Conservation (phyloP, 139 green algal genomes). For the Picochlorum sp. region DNA sequence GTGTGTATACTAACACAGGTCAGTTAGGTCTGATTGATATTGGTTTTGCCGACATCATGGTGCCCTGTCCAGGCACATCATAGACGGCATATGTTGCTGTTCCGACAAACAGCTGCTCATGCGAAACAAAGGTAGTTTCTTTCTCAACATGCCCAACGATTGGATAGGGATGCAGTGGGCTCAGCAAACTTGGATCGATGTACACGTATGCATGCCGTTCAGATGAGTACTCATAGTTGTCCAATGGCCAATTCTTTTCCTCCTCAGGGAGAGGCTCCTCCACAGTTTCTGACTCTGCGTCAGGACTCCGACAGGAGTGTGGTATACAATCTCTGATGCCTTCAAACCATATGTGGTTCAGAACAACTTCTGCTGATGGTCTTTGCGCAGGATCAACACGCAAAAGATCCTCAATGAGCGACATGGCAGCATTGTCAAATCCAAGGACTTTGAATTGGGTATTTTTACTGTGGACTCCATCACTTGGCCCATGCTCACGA, state of each 20-base stretch:
- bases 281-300: no score
- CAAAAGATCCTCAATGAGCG: conserved; percentile 24
- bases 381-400: conserved; percentile 25
- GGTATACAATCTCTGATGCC: not conserved
- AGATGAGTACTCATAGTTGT: no score
- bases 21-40: not conserved
- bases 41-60: conserved; percentile 10
- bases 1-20: not conserved
- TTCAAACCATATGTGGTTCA: conserved; percentile 19
- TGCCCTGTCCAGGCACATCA: conserved; percentile 1
- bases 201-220: no score
- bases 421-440: conserved; percentile 7
- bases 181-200: no score
- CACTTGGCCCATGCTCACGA: not conserved
- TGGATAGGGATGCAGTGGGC: not conserved
- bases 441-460: conserved; percentile 9
- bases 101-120: conserved; percentile 6
- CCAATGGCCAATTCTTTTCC: no score
- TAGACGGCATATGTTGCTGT: conserved; percentile 17
- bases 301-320: not conserved
- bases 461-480: not conserved
- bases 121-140: not conserved
- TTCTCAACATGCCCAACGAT: conserved; percentile 14
- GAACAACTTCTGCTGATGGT: conserved; percentile 8
- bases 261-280: not conserved